These are phyloP conservation scores for Waltergamsia citrina DNA, from an alignment of 2,329 filamentous ascomycete species.

Conservation along the genomic window DNA sequence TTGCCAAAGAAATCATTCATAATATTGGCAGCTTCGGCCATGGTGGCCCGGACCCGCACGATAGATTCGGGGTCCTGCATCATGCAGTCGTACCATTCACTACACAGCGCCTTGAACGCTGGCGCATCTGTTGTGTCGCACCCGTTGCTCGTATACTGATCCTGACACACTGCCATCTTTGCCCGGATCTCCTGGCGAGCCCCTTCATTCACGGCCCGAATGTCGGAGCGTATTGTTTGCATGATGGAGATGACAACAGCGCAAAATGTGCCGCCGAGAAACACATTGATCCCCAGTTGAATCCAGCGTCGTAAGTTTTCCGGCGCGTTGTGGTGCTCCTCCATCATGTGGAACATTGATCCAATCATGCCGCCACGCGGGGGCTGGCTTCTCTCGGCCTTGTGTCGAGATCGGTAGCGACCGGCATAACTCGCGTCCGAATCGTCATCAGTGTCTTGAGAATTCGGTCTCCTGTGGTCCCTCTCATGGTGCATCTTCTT, in stretches of 20 bases:
- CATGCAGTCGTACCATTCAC: constrained; percentile 83
- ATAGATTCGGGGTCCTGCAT: constrained; percentile 69
- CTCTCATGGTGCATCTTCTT: constrained; percentile 45
- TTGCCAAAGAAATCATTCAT: constrained; percentile 90
- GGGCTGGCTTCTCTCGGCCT: constrained; percentile 9
- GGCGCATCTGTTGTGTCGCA: constrained; percentile 61
- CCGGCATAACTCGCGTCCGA: constrained; percentile 25
- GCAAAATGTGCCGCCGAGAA: constrained; percentile 43
- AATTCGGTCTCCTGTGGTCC: background rate
- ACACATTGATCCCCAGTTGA: constrained; percentile 53
- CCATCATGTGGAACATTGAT: constrained; percentile 39
- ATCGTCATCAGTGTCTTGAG: constrained; percentile 28
- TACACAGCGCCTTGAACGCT: constrained; percentile 63
- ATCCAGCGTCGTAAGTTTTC: constrained; percentile 51
- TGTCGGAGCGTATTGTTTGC: constrained; percentile 62
- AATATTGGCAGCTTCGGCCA: constrained; percentile 82
- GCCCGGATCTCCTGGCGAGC: constrained; percentile 60
- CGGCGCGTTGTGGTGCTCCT: constrained; percentile 48
- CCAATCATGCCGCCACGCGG: constrained; percentile 21
- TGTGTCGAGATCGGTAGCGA: constrained; percentile 13
- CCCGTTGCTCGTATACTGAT: constrained; percentile 65
- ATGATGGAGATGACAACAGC: constrained; percentile 65
- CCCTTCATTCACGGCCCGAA: constrained; percentile 60
- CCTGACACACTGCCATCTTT: constrained; percentile 64
- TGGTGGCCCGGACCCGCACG: constrained; percentile 71